These are phyloP conservation scores for Penicillium ucsense DNA, from an alignment of 495 filamentous ascomycete species.

Conservation along the genomic window DNA sequence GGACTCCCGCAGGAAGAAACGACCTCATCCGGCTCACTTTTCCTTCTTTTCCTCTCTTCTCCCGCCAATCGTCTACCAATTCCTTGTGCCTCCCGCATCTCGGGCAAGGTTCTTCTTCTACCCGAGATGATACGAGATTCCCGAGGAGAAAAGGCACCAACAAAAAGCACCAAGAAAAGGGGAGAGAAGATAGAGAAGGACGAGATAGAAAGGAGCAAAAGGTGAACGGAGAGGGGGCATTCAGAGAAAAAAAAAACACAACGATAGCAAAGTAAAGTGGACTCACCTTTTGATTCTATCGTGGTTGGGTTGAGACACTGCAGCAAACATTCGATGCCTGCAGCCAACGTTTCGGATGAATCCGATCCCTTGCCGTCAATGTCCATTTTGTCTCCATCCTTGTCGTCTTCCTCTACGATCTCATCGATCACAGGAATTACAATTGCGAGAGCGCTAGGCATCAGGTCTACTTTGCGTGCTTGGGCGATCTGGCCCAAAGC, in stretches of 20 bases:
- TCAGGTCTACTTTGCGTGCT: slow-evolving; percentile 56
- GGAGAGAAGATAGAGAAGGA: too few relatives aligned
- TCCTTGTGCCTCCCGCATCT: too few relatives aligned
- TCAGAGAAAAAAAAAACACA: neutral
- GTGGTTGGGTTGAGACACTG: slow-evolving; percentile 33
- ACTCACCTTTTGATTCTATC: slow-evolving; percentile 25
- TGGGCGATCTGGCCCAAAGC: slow-evolving; percentile 62
- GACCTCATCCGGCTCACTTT: neutral
- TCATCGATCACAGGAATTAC: slow-evolving; percentile 50
- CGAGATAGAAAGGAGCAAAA: neutral
- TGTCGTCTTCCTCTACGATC: slow-evolving; percentile 27
- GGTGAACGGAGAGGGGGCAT: neutral
- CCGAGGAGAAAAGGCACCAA: neutral
- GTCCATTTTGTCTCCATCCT: slow-evolving; percentile 61
- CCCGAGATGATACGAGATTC: too few relatives aligned
- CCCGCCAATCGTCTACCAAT: too few relatives aligned
- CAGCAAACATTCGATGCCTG: slow-evolving; percentile 36
- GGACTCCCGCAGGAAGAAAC: slow-evolving; percentile 9
- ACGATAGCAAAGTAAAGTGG: neutral
- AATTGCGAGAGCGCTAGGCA: slow-evolving; percentile 54
- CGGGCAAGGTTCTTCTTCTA: too few relatives aligned
- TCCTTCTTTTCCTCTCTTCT: too few relatives aligned
- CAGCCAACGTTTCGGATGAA: slow-evolving; percentile 36
- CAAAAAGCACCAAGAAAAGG: too few relatives aligned
- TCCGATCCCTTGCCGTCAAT: slow-evolving; percentile 39